Evolutionary conservation across 371 early-diverging fungal species (phyloP).

Genomic region (Mucor sp.): DNA sequence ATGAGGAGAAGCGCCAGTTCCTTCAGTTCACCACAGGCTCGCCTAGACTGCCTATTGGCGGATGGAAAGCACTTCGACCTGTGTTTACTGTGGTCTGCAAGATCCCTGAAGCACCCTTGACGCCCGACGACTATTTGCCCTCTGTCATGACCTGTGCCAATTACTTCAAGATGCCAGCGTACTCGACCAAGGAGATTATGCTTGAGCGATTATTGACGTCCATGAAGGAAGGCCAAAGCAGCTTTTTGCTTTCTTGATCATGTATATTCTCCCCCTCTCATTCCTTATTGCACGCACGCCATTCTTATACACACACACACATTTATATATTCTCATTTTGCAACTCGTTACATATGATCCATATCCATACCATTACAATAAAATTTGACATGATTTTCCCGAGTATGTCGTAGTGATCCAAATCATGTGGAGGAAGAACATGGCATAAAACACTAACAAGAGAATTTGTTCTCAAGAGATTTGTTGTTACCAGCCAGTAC

Average conservation of each 20-base stretch:
- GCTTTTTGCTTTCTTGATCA: slow-evolving; percentile 76
- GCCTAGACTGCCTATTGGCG: slow-evolving; percentile 89
- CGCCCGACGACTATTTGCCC: slow-evolving; percentile 85
- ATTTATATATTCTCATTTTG: too few relatives aligned
- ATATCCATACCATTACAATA: too few relatives aligned
- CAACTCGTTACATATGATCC: too few relatives aligned
- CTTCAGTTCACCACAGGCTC: slow-evolving; percentile 92
- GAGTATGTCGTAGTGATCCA: too few relatives aligned
- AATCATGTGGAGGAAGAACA: too few relatives aligned
- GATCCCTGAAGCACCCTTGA: slow-evolving; percentile 61
- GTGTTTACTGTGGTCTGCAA: slow-evolving; percentile 89
- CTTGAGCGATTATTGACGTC: slow-evolving; percentile 67
- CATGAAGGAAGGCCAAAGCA: slow-evolving; percentile 85
- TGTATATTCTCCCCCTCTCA: not conserved
- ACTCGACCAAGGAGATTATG: slow-evolving; percentile 73
- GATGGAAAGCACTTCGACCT: slow-evolving; percentile 82
- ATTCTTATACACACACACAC: too few relatives aligned
- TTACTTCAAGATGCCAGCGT: slow-evolving; percentile 92
- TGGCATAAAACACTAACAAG: not conserved
- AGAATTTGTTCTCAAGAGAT: too few relatives aligned
- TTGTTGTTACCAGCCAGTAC: too few relatives aligned
- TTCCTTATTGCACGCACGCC: not conserved
- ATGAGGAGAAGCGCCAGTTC: slow-evolving; percentile 75
- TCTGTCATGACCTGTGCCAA: slow-evolving; percentile 97
- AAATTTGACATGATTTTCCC: too few relatives aligned